Conservation (phyloP, 768 basidiomycete species). For the Xerocomellus chrysenteron region DNA sequence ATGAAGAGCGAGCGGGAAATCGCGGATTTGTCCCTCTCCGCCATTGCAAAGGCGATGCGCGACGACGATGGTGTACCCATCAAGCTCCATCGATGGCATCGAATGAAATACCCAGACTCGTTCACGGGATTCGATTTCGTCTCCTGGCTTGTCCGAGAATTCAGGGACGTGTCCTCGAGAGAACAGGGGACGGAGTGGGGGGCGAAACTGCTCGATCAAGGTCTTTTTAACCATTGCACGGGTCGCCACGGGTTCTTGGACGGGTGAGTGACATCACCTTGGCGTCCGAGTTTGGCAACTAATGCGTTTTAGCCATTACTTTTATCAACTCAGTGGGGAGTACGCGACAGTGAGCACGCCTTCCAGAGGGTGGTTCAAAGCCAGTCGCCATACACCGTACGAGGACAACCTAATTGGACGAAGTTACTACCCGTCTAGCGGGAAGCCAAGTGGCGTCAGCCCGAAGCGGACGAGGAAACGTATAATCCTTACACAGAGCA, state of each 20-base stretch:
- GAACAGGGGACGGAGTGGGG: slow-evolving; percentile 83
- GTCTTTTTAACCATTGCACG: slow-evolving; percentile 82
- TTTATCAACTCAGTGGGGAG: slow-evolving; percentile 79
- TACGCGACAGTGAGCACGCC: slow-evolving; percentile 71
- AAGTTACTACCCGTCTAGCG: slow-evolving; percentile 38
- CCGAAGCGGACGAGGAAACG: slow-evolving; percentile 54
- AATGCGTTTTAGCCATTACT: slow-evolving; percentile 66
- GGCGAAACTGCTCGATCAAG: slow-evolving; percentile 70
- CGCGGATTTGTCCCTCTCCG: slow-evolving; percentile 55
- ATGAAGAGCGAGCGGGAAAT: slow-evolving; percentile 77
- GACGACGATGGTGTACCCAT: slow-evolving; percentile 84
- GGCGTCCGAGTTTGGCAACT: not conserved
- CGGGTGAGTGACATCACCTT: slow-evolving; percentile 52
- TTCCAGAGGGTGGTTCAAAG: slow-evolving; percentile 63
- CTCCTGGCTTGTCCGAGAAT: slow-evolving; percentile 90
- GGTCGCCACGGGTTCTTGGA: slow-evolving; percentile 83
- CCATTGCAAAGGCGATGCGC: slow-evolving; percentile 81
- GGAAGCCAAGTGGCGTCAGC: slow-evolving; percentile 37
- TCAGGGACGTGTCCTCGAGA: slow-evolving; percentile 81
- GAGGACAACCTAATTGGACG: slow-evolving; percentile 40
- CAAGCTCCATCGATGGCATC: slow-evolving; percentile 84
- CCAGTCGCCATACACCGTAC: slow-evolving; percentile 40
- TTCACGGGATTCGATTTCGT: slow-evolving; percentile 91
- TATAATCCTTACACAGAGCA: slow-evolving; percentile 81
- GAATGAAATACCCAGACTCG: slow-evolving; percentile 66